Base-by-base conservation (phyloP, 2,329 filamentous ascomycete genomes). In the Ceratocystis albifundus region DNA sequence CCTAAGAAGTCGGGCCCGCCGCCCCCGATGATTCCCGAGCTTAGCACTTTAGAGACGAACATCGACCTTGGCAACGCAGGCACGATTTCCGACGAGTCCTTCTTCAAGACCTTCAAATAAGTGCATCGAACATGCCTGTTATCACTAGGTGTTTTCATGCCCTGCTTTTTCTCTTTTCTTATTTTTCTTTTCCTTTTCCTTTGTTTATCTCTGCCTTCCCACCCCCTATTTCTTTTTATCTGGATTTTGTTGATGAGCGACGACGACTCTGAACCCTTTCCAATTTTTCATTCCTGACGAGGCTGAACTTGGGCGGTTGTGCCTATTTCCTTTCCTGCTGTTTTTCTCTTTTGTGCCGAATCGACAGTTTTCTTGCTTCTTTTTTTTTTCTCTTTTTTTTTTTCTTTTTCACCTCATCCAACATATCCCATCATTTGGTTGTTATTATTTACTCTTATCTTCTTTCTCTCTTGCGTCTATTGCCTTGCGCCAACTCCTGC, bases 101-200 rank as follows among this genome's bases (percentile, higher is more conserved):
- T 85, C 44, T 85, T 85, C 73, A 84, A 83, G 72, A 77, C 80
- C 69, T 84, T 85, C 72, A 82, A 82, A 71, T 84, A 77, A 75
- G 50, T 36, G 61, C 22, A 45, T 7, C 10, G 15, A 62, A n/a
- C 20, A 32, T n/a, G 17, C 22, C 50, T 36, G 41, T 44, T 30
- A 36, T 41, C 22, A n/a, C 4, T 36, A 65, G 12, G 36, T 46
- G 22, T 28, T n/a, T 25, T 28, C 4, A 17, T 48, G 12, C 64
- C 66, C 63, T 50, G 55, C 55, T 28, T 46, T 32, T 63, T 46
- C 45, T 63, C 22, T 53, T n/a, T n/a, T n/a, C n/a, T n/a, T n/a
- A n/a, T n/a, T n/a, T n/a, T n/a, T n/a, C n/a, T n/a, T n/a, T n/a
- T n/a, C n/a, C 48, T 65, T 53, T 36, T 64, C 30, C 36, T 44